These are phyloP conservation scores for Pythium scleroteichum DNA, from an alignment of 352 stramenopile genomes.

Conservation along the genomic window DNA sequence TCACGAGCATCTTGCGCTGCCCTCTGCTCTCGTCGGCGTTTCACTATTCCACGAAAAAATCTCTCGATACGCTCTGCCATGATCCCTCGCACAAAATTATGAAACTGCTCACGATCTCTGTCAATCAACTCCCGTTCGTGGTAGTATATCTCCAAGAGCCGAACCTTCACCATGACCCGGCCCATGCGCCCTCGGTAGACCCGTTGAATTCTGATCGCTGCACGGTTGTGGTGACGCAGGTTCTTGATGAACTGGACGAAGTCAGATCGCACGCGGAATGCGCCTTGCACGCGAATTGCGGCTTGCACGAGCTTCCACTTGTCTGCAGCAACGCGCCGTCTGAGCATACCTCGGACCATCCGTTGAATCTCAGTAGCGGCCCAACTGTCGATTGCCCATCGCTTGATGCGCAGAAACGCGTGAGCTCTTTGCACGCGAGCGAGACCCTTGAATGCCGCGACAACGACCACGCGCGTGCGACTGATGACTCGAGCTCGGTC, in stretches of 20 bases:
- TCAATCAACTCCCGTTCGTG: conserved; percentile 57
- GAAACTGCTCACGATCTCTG: conserved; percentile 51
- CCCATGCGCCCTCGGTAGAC: conserved; percentile 62
- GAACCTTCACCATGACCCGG: conserved; percentile 37
- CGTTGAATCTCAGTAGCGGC: conserved; percentile 69
- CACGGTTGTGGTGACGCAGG: conserved; percentile 39
- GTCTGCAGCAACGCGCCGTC: conserved; percentile 35
- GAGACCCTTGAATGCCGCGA: conserved; percentile 32
- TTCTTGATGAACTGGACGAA: conserved; percentile 48
- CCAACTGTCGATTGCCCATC: conserved; percentile 38
- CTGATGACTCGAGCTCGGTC: conserved; percentile 36
- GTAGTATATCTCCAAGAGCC: conserved; percentile 52
- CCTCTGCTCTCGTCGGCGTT: conserved; percentile 23
- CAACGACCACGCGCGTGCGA: conserved; percentile 35
- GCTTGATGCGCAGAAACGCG: conserved; percentile 46
- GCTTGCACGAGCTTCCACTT: conserved; percentile 50
- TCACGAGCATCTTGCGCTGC: conserved; percentile 31
- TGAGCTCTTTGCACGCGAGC: conserved; percentile 35
- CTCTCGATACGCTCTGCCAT: conserved; percentile 54
- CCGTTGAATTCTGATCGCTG: conserved; percentile 61
- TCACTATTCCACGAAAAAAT: conserved; percentile 38
- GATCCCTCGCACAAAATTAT: conserved; percentile 31
- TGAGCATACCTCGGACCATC: conserved; percentile 48
- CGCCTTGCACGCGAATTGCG: conserved; percentile 54
- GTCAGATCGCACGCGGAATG: conserved; percentile 65